phyloP scores from a whole-genome alignment of 169 alveolate genomes.

The Plasmodium relictum region DNA sequence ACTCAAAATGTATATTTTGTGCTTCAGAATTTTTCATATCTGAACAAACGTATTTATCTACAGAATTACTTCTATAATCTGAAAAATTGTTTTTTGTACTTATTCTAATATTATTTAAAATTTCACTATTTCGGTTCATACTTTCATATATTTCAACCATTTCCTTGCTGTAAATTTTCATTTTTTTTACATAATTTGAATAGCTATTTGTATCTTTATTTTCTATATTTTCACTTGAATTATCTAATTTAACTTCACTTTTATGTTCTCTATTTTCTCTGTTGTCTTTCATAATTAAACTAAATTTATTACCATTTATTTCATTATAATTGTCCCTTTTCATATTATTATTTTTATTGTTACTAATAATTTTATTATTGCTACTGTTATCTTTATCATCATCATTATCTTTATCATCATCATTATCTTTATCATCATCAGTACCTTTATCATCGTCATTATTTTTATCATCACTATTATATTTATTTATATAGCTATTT shows the following conservation, averaged over 20 bases:
- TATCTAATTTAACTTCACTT: neutral
- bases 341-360: neutral
- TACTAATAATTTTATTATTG: neutral
- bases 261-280: neutral
- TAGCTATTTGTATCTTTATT: constrained; percentile 1
- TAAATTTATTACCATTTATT: neutral
- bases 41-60: too few species aligned
- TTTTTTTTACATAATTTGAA: constrained; percentile 33
- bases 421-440: neutral
- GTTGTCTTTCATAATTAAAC: neutral
- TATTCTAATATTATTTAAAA: constrained; percentile 35
- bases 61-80: neutral
- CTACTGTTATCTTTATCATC: neutral
- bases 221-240: neutral
- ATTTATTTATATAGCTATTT: too few species aligned
- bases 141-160: constrained; percentile 38
- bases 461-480: neutral
- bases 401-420: neutral
- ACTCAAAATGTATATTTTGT: too few species aligned
- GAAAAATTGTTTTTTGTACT: neutral
- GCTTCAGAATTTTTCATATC: too few species aligned
- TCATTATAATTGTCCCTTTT: neutral
- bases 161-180: constrained; percentile 57
- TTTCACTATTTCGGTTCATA: constrained; percentile 41
- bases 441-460: neutral